Percentiles rank a stretch among this genome's conserved stretches.
Conservation (phyloP, 192 early-diverging fungal species). For the Backusella morwellensis region DNA sequence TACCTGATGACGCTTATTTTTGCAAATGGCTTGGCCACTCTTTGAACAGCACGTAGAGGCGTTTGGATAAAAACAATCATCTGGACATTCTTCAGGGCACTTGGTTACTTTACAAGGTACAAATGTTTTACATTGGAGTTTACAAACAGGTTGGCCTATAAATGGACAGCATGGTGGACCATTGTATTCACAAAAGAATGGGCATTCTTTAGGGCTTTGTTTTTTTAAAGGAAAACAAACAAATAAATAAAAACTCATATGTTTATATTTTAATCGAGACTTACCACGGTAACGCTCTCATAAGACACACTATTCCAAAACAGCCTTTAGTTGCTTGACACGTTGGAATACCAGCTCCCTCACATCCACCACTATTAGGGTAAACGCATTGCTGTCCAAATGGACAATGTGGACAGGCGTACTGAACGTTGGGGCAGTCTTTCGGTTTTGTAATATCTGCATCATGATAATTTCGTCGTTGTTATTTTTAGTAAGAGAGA, state of each 20-base stretch:
- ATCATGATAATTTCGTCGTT: background rate
- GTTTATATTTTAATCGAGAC: background rate
- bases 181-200: background rate
- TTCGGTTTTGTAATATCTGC: background rate
- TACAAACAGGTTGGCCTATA: background rate
- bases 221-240: background rate
- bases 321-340: background rate
- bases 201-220: conserved; percentile 3
- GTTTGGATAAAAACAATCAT: background rate
- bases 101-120: background rate
- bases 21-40: background rate
- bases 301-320: background rate
- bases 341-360: background rate
- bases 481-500: background rate
- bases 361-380: background rate
- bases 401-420: background rate
- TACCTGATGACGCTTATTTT: background rate
- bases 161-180: background rate
- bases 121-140: background rate
- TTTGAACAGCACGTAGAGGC: background rate
- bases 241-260: background rate
- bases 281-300: background rate
- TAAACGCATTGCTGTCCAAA: background rate
- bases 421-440: background rate
- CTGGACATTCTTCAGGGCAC: background rate